These are phyloP conservation scores for Aureobasidium sp. DNA, from an alignment of 2,329 filamentous ascomycete genomes.

Conservation along the genomic window DNA sequence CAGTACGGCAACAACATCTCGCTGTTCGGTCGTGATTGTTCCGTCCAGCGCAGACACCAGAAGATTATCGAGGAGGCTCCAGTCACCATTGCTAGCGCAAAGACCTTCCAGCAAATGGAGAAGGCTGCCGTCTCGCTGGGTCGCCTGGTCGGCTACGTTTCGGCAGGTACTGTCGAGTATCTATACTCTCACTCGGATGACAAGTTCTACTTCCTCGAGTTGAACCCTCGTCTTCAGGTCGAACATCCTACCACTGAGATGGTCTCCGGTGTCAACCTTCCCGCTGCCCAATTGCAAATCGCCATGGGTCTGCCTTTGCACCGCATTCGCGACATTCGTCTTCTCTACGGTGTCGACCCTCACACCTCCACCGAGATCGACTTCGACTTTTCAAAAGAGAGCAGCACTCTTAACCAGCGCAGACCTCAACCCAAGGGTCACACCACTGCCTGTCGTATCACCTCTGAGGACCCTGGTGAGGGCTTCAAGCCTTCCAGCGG, in stretches of 20 bases:
- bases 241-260: slow-evolving; percentile 99
- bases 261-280: slow-evolving; percentile 96
- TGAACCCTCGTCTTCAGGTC: slow-evolving; percentile 98
- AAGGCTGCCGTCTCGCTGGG: slow-evolving; percentile 90
- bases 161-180: slow-evolving; percentile 97
- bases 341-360: slow-evolving; percentile 92
- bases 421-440: slow-evolving; percentile 91
- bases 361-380: slow-evolving; percentile 82
- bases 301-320: slow-evolving; percentile 97
- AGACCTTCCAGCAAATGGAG: slow-evolving; percentile 94
- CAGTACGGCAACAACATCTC: slow-evolving; percentile 99
- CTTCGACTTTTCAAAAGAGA: slow-evolving; percentile 87
- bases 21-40: slow-evolving; percentile 96
- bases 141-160: slow-evolving; percentile 93
- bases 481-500: slow-evolving; percentile 99
- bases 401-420: slow-evolving; percentile 76
- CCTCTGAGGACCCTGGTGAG: slow-evolving; percentile 96
- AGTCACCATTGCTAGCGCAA: slow-evolving; percentile 84
- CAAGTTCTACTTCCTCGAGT: slow-evolving; percentile 98
- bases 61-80: slow-evolving; percentile 99
- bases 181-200: slow-evolving; percentile 96
- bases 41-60: slow-evolving; percentile 94
- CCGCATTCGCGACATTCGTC: slow-evolving; percentile 89
- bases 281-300: slow-evolving; percentile 94
- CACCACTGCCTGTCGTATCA: slow-evolving; percentile 97